These are phyloP conservation scores for Macadamia tetraphylla DNA, from an alignment of 164 flowering plant genomes.

Conservation along the genomic window DNA sequence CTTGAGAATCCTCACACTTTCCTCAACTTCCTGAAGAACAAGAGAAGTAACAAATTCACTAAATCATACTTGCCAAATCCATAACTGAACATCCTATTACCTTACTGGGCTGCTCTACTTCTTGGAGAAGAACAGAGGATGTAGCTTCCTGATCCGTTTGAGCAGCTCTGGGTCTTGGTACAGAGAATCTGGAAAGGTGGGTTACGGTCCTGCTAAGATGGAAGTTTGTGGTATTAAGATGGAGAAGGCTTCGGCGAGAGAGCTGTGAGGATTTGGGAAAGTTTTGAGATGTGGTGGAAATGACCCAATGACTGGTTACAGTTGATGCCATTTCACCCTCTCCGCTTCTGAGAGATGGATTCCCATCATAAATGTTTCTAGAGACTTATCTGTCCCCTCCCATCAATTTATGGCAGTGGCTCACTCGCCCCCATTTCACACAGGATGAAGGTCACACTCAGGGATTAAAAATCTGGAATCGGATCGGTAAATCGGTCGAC, in stretches of 20 bases:
- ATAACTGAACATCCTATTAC: neutral
- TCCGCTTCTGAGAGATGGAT: neutral
- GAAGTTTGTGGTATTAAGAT: neutral
- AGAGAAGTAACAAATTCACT: neutral
- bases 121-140: constrained; percentile 19
- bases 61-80: neutral
- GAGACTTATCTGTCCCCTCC: too few species aligned
- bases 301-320: constrained; percentile 2
- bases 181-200: constrained; percentile 10
- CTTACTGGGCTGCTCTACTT: constrained; percentile 14
- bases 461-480: too few species aligned
- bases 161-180: constrained; percentile 27
- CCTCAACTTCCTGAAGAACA: constrained; percentile 50
- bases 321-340: constrained; percentile 7
- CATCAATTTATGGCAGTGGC: too few species aligned
- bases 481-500: too few species aligned
- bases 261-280: constrained; percentile 3
- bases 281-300: constrained; percentile 6
- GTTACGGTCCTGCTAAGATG: constrained; percentile 2
- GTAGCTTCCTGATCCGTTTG: constrained; percentile 16
- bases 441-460: too few species aligned
- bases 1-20: constrained; percentile 72
- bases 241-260: constrained; percentile 3
- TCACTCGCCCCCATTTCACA: too few species aligned
- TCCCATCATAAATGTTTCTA: too few species aligned